A percentile compares a stretch with the other conserved stretches of the same genome.
These are phyloP conservation scores for Pythium aristosporum DNA, from an alignment of 352 stramenopile genomes.

Conservation along the genomic window DNA sequence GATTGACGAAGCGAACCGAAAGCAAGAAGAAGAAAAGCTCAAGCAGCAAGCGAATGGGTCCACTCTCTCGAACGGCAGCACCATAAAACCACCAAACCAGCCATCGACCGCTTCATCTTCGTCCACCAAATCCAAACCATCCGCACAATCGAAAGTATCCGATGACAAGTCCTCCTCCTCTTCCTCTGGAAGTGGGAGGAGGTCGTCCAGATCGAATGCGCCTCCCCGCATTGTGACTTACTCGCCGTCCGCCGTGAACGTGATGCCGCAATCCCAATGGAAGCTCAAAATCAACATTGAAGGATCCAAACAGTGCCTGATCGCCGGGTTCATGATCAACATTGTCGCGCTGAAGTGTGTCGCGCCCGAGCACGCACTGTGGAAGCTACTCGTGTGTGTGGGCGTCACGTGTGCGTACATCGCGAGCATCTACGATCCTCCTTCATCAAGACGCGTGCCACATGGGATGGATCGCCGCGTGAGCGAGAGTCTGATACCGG, in stretches of 20 bases:
- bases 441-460: slow-evolving; percentile 1
- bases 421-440: slow-evolving; percentile 56
- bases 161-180: background rate
- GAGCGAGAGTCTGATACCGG: slow-evolving; percentile 16
- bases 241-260: slow-evolving; percentile 2
- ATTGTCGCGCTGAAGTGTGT: slow-evolving; percentile 68
- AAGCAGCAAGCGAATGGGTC: background rate
- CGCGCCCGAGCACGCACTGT: slow-evolving; percentile 65
- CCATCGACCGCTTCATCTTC: background rate
- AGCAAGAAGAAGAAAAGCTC: slow-evolving; percentile 17
- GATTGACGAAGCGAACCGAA: slow-evolving; percentile 47
- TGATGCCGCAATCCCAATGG: slow-evolving; percentile 31
- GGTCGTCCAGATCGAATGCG: slow-evolving; percentile 11
- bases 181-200: slow-evolving; percentile 1
- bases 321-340: slow-evolving; percentile 76
- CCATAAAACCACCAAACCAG: background rate
- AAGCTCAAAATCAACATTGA: slow-evolving; percentile 55
- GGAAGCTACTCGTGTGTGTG: slow-evolving; percentile 59
- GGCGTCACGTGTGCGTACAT: slow-evolving; percentile 46
- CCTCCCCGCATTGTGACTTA: slow-evolving; percentile 27
- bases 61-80: background rate
- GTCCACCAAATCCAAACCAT: background rate
- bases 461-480: background rate
- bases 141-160: background rate
- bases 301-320: slow-evolving; percentile 70